Conservation (phyloP, 2,329 filamentous ascomycete species). For the Phialemonium atrogriseum region DNA sequence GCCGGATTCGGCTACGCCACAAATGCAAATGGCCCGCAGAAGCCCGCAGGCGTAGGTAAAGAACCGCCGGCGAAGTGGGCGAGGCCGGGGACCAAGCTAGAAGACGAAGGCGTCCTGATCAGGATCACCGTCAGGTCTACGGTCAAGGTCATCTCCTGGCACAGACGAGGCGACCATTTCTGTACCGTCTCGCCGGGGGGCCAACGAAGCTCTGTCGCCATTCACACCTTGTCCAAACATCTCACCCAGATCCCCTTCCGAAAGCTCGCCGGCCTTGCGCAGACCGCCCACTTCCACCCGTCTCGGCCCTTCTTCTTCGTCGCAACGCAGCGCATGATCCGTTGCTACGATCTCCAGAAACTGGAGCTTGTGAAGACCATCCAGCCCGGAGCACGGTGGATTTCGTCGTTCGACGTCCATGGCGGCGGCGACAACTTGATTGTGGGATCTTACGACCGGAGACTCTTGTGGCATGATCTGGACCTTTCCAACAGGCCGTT, state of each 20-base stretch:
- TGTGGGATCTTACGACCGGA: constrained; percentile 88
- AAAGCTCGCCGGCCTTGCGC: constrained; percentile 62
- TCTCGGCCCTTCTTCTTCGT: constrained; percentile 91
- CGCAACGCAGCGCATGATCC: constrained; percentile 86
- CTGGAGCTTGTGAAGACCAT: constrained; percentile 90
- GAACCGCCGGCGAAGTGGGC: constrained; percentile 75
- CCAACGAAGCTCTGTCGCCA: constrained; percentile 73
- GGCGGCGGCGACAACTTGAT: constrained; percentile 89
- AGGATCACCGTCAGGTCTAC: constrained; percentile 71
- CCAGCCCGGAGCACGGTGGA: constrained; percentile 87
- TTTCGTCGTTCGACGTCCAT: constrained; percentile 87
- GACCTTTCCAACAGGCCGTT: constrained; percentile 86
- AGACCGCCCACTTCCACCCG: constrained; percentile 91
- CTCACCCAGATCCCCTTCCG: constrained; percentile 92
- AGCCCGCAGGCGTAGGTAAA: constrained; percentile 52
- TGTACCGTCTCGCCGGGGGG: constrained; percentile 80
- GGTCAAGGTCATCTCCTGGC: constrained; percentile 88
- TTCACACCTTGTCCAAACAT: constrained; percentile 93
- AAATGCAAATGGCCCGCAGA: constrained; percentile 46
- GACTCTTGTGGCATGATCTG: constrained; percentile 92
- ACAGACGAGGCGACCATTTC: constrained; percentile 89
- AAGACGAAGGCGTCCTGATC: constrained; percentile 70
- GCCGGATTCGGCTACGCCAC: constrained; percentile 87
- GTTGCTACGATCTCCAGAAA: constrained; percentile 85
- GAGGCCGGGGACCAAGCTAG: constrained; percentile 64